These are phyloP conservation scores for Huntiella omanensis DNA, from an alignment of 2,329 filamentous ascomycete genomes.

Conservation along the genomic window DNA sequence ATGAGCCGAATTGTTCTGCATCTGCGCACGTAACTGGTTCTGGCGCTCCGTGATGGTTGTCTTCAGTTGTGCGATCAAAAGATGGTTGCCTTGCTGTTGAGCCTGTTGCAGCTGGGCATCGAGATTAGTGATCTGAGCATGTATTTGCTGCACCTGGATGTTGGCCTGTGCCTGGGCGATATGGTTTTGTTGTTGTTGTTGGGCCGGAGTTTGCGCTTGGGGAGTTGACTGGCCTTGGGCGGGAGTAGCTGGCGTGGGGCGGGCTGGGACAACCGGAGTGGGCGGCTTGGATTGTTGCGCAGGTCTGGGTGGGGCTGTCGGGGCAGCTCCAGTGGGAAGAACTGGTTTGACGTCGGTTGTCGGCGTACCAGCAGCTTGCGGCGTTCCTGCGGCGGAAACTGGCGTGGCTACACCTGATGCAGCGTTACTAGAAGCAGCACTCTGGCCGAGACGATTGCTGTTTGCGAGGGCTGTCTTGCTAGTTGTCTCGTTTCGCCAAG, in stretches of 20 bases:
- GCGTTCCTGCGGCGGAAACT: neutral
- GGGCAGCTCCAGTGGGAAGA: slow-evolving; percentile 3
- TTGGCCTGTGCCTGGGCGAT: slow-evolving; percentile 16
- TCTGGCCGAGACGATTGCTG: slow-evolving; percentile 6
- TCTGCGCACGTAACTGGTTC: slow-evolving; percentile 2
- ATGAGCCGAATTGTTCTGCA: slow-evolving; percentile 12
- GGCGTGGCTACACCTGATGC: neutral
- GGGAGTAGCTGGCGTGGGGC: slow-evolving; percentile 11
- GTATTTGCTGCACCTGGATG: slow-evolving; percentile 14
- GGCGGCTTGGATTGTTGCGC: slow-evolving; percentile 7
- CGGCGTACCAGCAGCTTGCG: slow-evolving; percentile 11
- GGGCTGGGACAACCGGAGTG: slow-evolving; percentile 6
- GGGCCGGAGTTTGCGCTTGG: slow-evolving; percentile 4
- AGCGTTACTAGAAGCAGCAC: neutral
- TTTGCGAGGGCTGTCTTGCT: slow-evolving; percentile 6
- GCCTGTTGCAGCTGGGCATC: slow-evolving; percentile 13
- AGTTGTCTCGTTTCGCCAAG: slow-evolving; percentile 14
- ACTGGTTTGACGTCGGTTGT: slow-evolving; percentile 1
- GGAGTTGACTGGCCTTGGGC: slow-evolving; percentile 11
- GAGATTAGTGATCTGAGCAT: slow-evolving; percentile 15
- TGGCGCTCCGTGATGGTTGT: neutral
- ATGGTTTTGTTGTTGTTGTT: slow-evolving; percentile 15
- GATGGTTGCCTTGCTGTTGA: slow-evolving; percentile 6
- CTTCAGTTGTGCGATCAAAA: too few relatives aligned
- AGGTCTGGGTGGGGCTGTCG: slow-evolving; percentile 6